Evolutionary conservation across 1,139 yeast species (phyloP).

Genomic region (Lodderomyces metapsilosis): DNA sequence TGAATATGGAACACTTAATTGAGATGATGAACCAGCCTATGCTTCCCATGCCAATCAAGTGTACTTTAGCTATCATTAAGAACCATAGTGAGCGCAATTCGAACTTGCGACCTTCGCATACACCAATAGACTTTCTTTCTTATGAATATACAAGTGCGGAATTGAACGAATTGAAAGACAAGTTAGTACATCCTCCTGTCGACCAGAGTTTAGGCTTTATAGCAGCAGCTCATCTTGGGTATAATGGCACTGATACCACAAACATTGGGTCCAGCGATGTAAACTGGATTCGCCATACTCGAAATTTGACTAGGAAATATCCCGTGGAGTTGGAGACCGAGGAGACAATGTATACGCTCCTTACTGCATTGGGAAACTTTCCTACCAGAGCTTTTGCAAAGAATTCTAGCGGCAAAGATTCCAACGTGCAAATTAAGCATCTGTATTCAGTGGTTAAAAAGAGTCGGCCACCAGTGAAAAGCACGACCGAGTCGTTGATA

Average conservation of each 20-base stretch:
- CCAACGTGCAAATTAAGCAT: not conserved
- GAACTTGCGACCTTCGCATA: not conserved
- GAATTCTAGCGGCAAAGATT: not conserved
- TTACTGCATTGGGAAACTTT: constrained; percentile 42
- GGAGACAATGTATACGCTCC: constrained; percentile 25
- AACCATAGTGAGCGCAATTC: not conserved
- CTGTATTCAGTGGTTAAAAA: constrained; percentile 16
- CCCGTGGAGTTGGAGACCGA: constrained; percentile 11
- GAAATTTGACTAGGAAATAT: constrained; percentile 8
- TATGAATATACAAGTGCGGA: not conserved
- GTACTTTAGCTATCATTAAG: not conserved
- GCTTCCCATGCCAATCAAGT: constrained; percentile 1
- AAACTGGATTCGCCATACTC: constrained; percentile 26
- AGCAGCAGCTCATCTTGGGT: constrained; percentile 1
- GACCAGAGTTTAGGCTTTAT: constrained; percentile 4
- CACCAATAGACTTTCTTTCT: not conserved
- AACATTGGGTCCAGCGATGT: constrained; percentile 9
- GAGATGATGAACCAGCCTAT: not conserved
- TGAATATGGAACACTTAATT: not conserved
- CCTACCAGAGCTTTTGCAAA: constrained; percentile 22
- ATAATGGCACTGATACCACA: not conserved
- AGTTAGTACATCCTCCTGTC: not conserved
- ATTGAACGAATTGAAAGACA: not conserved
- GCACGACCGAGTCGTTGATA: constrained; percentile 20
- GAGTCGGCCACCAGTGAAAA: constrained; percentile 23